A percentile compares a stretch with the other conserved stretches of the same genome.
Evolutionary conservation across 257 asterid genomes (phyloP).

Genomic region (Salvia miltiorrhiza): DNA sequence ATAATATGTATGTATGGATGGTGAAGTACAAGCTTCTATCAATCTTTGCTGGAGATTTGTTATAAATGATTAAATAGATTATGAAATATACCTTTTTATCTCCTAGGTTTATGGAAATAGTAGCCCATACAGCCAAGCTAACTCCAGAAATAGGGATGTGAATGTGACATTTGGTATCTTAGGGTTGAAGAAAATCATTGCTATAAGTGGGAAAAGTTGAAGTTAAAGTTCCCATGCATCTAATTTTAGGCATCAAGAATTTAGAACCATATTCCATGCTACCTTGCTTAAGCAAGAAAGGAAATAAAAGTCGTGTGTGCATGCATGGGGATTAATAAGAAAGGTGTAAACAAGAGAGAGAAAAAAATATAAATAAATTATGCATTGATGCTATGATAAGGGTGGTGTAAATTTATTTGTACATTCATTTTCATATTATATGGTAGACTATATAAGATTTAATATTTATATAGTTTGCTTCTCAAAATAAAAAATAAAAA

Average conservation of each 20-base stretch:
- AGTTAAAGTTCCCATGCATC: slow-evolving; percentile 30
- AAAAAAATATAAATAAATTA: background rate
- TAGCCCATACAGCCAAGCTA: slow-evolving; percentile 30
- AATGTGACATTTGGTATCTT: slow-evolving; percentile 29
- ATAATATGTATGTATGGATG: background rate
- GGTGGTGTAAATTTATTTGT: too few relatives aligned
- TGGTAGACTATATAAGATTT: too few relatives aligned
- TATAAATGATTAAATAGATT: slow-evolving; percentile 22
- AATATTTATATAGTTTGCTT: too few relatives aligned
- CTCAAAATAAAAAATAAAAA: too few relatives aligned
- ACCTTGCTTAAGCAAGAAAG: slow-evolving; percentile 28
- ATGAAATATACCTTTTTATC: background rate
- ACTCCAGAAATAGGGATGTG: slow-evolving; percentile 25
- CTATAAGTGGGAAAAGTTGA: slow-evolving; percentile 23
- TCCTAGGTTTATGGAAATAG: slow-evolving; percentile 33
- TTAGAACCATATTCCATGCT: slow-evolving; percentile 27
- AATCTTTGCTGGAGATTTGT: slow-evolving; percentile 6
- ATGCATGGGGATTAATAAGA: slow-evolving; percentile 21
- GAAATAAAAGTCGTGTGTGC: slow-evolving; percentile 28
- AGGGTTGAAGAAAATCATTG: slow-evolving; percentile 20
- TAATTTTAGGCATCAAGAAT: slow-evolving; percentile 28
- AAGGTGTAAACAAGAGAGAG: background rate
- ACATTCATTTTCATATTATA: too few relatives aligned
- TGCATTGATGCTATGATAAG: too few relatives aligned
- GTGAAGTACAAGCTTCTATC: background rate